Evolutionary conservation across 2,329 filamentous ascomycete species (phyloP).

Genomic region (Aspergillus uvarum): DNA sequence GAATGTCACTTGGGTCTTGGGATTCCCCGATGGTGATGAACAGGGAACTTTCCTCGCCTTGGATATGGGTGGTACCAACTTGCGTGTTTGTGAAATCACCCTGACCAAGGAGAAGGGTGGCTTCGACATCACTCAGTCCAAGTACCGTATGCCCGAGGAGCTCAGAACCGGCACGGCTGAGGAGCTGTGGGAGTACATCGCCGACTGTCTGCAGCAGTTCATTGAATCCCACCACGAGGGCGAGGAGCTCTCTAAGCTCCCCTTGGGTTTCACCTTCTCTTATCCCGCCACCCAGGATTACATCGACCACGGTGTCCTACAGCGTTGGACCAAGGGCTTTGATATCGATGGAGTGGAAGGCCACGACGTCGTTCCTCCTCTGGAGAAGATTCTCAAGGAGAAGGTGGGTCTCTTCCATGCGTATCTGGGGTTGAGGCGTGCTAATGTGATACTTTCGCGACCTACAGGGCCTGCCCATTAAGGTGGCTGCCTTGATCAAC

Average conservation of each 20-base stretch:
- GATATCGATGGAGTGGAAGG: conserved; percentile 92
- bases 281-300: conserved; percentile 92
- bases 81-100: conserved; percentile 90
- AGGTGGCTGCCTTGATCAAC: conserved; percentile 89
- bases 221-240: conserved; percentile 77
- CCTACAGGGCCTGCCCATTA: conserved; percentile 78
- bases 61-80: conserved; percentile 95
- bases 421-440: background rate
- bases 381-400: conserved; percentile 73
- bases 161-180: conserved; percentile 81
- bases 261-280: conserved; percentile 93
- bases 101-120: conserved; percentile 83
- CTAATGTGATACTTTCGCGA: background rate
- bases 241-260: conserved; percentile 60
- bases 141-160: conserved; percentile 92
- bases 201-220: conserved; percentile 88
- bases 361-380: conserved; percentile 82
- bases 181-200: conserved; percentile 92
- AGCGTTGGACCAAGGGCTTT: conserved; percentile 97
- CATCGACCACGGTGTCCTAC: conserved; percentile 87
- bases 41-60: conserved; percentile 84
- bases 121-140: conserved; percentile 93
- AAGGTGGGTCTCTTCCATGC: conserved; percentile 50
- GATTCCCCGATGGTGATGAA: conserved; percentile 81
- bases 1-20: conserved; percentile 97